These are phyloP conservation scores for Naganishia antarctica DNA, from an alignment of 768 basidiomycete genomes.

Conservation along the genomic window DNA sequence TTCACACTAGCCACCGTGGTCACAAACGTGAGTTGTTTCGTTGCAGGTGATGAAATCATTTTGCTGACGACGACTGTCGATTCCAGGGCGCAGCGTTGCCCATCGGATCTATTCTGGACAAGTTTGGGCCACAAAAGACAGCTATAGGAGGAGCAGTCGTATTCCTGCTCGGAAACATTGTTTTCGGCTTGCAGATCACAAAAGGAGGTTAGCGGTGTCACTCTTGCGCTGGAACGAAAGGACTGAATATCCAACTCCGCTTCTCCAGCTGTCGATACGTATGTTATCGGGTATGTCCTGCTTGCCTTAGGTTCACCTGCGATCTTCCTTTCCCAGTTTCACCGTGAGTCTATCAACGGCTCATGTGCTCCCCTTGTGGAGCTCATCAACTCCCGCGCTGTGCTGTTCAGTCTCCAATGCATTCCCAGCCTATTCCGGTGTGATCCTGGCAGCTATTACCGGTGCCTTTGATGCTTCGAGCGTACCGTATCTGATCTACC, in stretches of 20 bases:
- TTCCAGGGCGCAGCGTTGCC: slow-evolving; percentile 43
- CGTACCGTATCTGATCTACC: slow-evolving; percentile 48
- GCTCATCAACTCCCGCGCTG: background rate
- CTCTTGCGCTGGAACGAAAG: no score
- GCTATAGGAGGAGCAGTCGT: slow-evolving; percentile 44
- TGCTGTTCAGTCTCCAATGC: slow-evolving; percentile 47
- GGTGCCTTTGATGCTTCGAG: slow-evolving; percentile 51
- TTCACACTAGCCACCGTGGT: slow-evolving; percentile 49
- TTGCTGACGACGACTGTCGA: background rate
- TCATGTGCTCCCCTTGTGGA: background rate
- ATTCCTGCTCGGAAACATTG: slow-evolving; percentile 46
- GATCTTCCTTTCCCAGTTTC: slow-evolving; percentile 51
- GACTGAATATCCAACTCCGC: background rate
- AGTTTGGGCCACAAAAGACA: slow-evolving; percentile 45
- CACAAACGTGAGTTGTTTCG: slow-evolving; percentile 41
- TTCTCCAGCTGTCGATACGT: slow-evolving; percentile 43
- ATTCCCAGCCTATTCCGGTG: slow-evolving; percentile 49
- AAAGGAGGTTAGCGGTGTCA: no score
- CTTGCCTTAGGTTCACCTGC: slow-evolving; percentile 50
- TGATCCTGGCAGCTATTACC: slow-evolving; percentile 50
- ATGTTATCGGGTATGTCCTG: slow-evolving; percentile 47
- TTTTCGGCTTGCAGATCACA: slow-evolving; percentile 41
- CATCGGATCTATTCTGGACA: slow-evolving; percentile 43
- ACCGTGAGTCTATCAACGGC: slow-evolving; percentile 33
- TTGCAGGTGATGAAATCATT: background rate